phyloP scores from a whole-genome alignment of 305 asterid genomes.

The Striga hermonthica region DNA sequence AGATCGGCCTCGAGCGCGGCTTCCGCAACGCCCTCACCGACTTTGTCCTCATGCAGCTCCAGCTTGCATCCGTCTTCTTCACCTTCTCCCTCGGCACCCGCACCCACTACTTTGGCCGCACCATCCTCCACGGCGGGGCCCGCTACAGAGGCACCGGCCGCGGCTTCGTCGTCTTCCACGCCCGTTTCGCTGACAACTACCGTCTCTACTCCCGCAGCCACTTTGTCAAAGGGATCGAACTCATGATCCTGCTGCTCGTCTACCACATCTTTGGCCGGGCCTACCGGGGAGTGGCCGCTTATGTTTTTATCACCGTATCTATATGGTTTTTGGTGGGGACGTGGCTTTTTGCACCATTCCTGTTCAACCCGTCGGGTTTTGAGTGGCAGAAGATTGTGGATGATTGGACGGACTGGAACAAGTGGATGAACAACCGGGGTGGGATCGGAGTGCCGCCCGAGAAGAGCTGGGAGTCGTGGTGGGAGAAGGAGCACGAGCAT shows the following conservation, averaged over 20 bases:
- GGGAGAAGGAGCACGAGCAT: conserved; percentile 93
- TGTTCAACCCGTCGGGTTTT: conserved; percentile 92
- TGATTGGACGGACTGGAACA: conserved; percentile 95
- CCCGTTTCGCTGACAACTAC: conserved; percentile 89
- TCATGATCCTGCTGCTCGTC: conserved; percentile 82
- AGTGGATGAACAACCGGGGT: conserved; percentile 89
- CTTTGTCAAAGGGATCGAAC: conserved; percentile 87
- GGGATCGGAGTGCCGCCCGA: conserved; percentile 92
- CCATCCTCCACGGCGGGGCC: conserved; percentile 96
- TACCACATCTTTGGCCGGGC: conserved; percentile 80
- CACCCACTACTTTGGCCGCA: conserved; percentile 88
- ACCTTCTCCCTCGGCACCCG: conserved; percentile 93
- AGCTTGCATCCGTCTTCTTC: conserved; percentile 92
- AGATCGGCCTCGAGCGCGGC: conserved; percentile 94
- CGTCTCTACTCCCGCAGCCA: conserved; percentile 88
- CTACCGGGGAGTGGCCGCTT: conserved; percentile 60
- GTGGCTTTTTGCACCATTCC: conserved; percentile 96
- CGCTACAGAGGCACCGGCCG: conserved; percentile 92
- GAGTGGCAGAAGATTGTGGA: conserved; percentile 97
- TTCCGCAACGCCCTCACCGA: conserved; percentile 85
- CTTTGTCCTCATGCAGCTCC: conserved; percentile 90
- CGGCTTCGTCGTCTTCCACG: conserved; percentile 94
- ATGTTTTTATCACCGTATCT: conserved; percentile 70
- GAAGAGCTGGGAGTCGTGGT: conserved; percentile 99
- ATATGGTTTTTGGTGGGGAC: conserved; percentile 89